A percentile compares a stretch with the other conserved stretches of the same genome.
Conservation (phyloP, 768 basidiomycete genomes). For the Boletus sp. region DNA sequence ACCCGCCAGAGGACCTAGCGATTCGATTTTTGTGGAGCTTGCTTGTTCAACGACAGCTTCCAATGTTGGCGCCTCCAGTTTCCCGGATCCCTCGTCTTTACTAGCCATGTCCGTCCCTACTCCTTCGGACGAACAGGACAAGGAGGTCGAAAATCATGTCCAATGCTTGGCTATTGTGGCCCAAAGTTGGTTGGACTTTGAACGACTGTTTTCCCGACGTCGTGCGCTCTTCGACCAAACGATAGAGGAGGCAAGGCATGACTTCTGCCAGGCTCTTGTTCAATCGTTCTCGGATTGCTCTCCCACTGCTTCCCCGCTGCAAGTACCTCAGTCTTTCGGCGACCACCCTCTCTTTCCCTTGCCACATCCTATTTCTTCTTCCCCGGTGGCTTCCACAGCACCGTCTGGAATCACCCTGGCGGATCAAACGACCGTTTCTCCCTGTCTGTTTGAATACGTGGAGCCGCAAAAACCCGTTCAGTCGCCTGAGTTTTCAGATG, state of each 20-base stretch:
- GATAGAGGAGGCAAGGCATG: slow-evolving; percentile 5
- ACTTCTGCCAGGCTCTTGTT: slow-evolving; percentile 9
- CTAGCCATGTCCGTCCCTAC: neutral
- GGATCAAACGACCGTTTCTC: neutral
- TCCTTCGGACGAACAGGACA: neutral
- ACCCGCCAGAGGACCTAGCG: neutral
- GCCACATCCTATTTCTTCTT: neutral
- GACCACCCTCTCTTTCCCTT: neutral
- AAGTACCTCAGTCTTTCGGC: neutral
- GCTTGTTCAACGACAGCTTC: neutral
- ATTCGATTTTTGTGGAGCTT: neutral
- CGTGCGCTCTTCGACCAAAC: neutral
- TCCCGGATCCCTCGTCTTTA: neutral
- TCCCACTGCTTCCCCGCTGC: neutral
- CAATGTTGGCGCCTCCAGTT: neutral
- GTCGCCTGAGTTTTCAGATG: slow-evolving; percentile 10
- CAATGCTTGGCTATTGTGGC: neutral
- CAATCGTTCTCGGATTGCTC: neutral
- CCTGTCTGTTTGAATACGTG: neutral
- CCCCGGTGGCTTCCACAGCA: neutral
- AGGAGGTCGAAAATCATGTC: neutral
- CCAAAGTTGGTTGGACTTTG: slow-evolving; percentile 8
- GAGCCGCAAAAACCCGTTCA: neutral
- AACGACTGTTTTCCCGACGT: neutral
- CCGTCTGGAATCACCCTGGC: neutral